Conservation (phyloP, 2,329 filamentous ascomycete genomes). For the Sclerotinia minor region DNA sequence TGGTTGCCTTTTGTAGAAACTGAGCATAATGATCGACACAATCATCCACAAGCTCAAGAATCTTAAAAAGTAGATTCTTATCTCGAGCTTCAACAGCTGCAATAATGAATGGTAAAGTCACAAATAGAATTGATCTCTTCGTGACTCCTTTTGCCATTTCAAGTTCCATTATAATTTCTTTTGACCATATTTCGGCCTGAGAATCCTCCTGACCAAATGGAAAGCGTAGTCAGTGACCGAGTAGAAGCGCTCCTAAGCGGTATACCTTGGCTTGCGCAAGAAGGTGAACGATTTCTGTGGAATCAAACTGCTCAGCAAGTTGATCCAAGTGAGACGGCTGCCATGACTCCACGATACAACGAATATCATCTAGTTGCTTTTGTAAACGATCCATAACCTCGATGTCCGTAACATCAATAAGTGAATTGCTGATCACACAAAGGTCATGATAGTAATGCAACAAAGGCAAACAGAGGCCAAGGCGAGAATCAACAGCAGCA, state of each 20-base stretch:
- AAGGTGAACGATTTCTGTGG: conserved; percentile 36
- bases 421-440: conserved; percentile 36
- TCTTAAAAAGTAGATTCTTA: not conserved
- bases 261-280: conserved; percentile 40
- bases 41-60: conserved; percentile 44
- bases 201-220: conserved; percentile 35
- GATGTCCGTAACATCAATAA: conserved; percentile 28
- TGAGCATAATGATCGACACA: conserved; percentile 45
- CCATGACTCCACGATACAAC: conserved; percentile 34
- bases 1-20: conserved; percentile 34
- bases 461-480: conserved; percentile 38
- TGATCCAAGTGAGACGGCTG: conserved; percentile 33
- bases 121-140: conserved; percentile 33
- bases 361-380: conserved; percentile 34
- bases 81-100: not conserved
- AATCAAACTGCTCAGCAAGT: conserved; percentile 32
- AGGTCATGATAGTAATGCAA: conserved; percentile 39
- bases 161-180: conserved; percentile 38
- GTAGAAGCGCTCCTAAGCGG: conserved; percentile 36
- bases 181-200: conserved; percentile 34
- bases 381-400: conserved; percentile 27
- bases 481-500: conserved; percentile 31
- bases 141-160: conserved; percentile 34
- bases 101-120: conserved; percentile 38
- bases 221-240: conserved; percentile 36